Evolutionary conservation across 768 basidiomycete genomes (phyloP), one percentile per base, ranked within the genome.

Genomic region (Collybiopsis confluens): DNA sequence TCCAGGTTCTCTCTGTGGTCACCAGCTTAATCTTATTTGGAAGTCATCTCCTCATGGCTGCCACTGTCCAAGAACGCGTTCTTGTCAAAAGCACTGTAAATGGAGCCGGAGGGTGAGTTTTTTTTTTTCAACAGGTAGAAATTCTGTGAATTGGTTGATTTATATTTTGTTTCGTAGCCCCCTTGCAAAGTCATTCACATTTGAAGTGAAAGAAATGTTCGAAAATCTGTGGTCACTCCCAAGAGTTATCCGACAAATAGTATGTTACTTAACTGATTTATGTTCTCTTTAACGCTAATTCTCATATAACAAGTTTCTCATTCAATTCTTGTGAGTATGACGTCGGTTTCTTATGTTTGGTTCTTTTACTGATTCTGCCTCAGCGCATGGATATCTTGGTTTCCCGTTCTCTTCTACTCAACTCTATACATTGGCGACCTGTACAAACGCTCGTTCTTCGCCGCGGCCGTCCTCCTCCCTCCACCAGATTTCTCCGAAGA

Each of bases 361-460:
- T 10, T 15, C 41, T 28, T 45, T 18, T 10, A 9, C 7, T 11
- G n/a, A 26, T 3, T 42, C 41, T 8, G 20, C 43, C 41, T 24
- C n/a, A 92, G 90, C 56, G 79, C 84, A 11, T 95, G 85, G 85
- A 76, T 94, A 55, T 89, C 82, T 7, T 98, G 96, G 96, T 97
- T 96, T 63, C 94, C 95, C 0, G 71, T 93, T 23, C 75, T 96
- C 1, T 94, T 95, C 69, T 95, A 92, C 72, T 87, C 85, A 2
- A 88, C 89, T 1, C 73, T 91, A 23, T 98, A 93, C 69, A 78
- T 97, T 51, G 90, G 90, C 10, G 95, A 96, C 60, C 76, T 96
- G 10, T 83, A 97, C 74, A 88, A 84, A 56, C 74, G 70, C 2
- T 59, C 74, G 8, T 75, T 71, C 11, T 68, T 63, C 33, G 56